Percentiles rank a stretch among this genome's conserved stretches.
Evolutionary conservation across 208 protist species (phyloP).

Genomic region (Leishmania amazonensis): DNA sequence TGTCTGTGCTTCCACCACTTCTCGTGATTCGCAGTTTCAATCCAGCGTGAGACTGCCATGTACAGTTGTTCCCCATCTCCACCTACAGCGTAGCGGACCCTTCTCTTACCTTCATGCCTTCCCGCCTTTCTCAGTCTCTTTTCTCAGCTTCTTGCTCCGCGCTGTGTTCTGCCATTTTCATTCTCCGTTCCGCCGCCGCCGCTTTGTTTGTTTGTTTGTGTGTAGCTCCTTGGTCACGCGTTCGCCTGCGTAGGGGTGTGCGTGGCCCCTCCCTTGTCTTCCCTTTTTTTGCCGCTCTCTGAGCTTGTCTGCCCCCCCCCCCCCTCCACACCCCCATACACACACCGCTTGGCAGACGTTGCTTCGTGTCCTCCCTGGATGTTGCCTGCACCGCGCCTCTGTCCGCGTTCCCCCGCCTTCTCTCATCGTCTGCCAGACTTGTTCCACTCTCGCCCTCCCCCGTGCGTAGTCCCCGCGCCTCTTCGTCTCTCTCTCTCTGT

Average conservation of each 20-base stretch:
- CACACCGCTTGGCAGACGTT: too few relatives aligned
- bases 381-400: too few relatives aligned
- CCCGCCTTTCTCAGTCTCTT: neutral
- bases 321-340: too few relatives aligned
- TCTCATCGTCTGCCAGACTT: neutral
- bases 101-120: neutral
- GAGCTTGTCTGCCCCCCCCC: too few relatives aligned
- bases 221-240: too few relatives aligned
- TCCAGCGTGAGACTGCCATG: neutral
- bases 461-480: neutral
- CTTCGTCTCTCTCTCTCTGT: neutral
- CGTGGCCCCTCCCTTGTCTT: too few relatives aligned
- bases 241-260: too few relatives aligned
- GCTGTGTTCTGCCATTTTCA: neutral
- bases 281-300: neutral
- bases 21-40: neutral
- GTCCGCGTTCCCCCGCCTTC: neutral
- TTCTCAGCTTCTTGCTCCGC: neutral
- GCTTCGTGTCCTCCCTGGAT: too few relatives aligned
- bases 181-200: neutral
- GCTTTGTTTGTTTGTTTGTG: neutral
- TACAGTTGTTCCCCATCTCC: neutral
- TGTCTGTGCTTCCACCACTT: neutral
- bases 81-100: neutral
- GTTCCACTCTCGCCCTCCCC: neutral